Percentiles rank a stretch among this genome's conserved stretches.
Conservation (phyloP, 2,329 filamentous ascomycete species). For the Aspergillus tubingensis region DNA sequence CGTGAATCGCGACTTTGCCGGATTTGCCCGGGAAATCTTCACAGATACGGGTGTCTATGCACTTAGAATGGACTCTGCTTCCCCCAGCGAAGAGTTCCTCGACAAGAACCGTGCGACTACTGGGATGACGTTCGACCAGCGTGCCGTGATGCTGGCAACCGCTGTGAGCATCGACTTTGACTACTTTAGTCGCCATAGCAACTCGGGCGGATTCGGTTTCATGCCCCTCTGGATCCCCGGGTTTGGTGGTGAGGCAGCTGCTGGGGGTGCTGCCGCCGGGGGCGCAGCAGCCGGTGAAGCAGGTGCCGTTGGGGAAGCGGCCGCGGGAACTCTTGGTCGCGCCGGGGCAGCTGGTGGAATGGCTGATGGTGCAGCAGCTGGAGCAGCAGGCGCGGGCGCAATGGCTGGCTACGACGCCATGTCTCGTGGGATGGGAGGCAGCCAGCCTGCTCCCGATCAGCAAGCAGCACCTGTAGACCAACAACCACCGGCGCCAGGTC, state of each 20-base stretch:
- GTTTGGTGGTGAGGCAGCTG: constrained; percentile 43
- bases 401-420: constrained; percentile 66
- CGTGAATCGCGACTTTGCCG: constrained; percentile 65
- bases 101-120: constrained; percentile 28
- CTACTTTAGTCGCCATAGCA: constrained; percentile 65
- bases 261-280: constrained; percentile 41
- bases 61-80: constrained; percentile 64
- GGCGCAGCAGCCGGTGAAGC: constrained; percentile 42
- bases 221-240: constrained; percentile 57
- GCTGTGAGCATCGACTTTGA: constrained; percentile 68
- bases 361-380: constrained; percentile 44
- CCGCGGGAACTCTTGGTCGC: constrained; percentile 38
- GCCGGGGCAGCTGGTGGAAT: constrained; percentile 46
- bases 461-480: constrained; percentile 19
- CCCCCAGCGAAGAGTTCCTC: constrained; percentile 37
- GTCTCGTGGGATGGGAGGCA: constrained; percentile 51
- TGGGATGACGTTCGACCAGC: constrained; percentile 66
- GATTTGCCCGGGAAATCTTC: constrained; percentile 65
- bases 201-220: constrained; percentile 48
- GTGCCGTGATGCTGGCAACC: constrained; percentile 67
- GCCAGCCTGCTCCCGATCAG: constrained; percentile 21
- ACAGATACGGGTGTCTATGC: constrained; percentile 68
- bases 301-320: constrained; percentile 39
- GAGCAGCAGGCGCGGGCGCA: constrained; percentile 57
- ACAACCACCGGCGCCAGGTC: constrained; percentile 17